These are phyloP conservation scores for Lecanosticta acicola DNA, from an alignment of 2,329 filamentous ascomycete species.

Conservation along the genomic window DNA sequence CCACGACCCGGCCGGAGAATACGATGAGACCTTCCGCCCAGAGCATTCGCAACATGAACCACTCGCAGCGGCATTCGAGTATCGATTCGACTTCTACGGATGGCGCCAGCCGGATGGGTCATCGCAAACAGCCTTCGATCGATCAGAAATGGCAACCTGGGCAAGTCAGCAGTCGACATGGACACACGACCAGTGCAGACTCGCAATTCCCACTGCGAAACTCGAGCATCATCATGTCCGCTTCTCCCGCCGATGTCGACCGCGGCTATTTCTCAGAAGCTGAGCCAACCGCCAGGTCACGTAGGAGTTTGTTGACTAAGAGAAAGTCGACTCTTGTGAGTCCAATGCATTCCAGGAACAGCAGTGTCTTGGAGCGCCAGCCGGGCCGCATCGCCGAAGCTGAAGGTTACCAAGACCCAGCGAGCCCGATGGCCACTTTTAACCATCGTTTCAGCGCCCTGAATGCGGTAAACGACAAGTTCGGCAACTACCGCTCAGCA, in stretches of 20 bases:
- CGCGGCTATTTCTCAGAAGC: conserved; percentile 90
- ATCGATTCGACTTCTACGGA: conserved; percentile 59
- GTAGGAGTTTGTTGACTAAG: conserved; percentile 62
- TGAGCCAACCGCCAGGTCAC: conserved; percentile 42
- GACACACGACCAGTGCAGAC: conserved; percentile 23
- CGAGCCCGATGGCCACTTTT: conserved; percentile 15
- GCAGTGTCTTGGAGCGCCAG: conserved; percentile 46
- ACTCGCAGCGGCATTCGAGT: conserved; percentile 81
- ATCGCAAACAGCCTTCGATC: conserved; percentile 54
- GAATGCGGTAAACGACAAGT: conserved; percentile 22
- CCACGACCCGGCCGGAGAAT: conserved; percentile 30
- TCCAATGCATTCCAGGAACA: conserved; percentile 52
- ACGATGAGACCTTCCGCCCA: conserved; percentile 32
- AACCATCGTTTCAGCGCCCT: conserved; percentile 18
- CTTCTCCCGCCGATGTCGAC: conserved; percentile 58
- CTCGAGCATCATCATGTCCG: conserved; percentile 28
- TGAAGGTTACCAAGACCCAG: conserved; percentile 8
- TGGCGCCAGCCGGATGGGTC: conserved; percentile 31
- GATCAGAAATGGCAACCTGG: conserved; percentile 50
- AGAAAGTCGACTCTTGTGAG: conserved; percentile 47
- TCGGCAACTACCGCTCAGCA: conserved; percentile 24
- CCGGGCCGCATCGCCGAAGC: conserved; percentile 4
- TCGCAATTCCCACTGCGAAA: conserved; percentile 23
- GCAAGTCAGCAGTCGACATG: conserved; percentile 19
- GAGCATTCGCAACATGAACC: conserved; percentile 53